Evolutionary conservation across 495 filamentous ascomycete species (phyloP).

Genomic region (Aspergillus avenaceus): DNA sequence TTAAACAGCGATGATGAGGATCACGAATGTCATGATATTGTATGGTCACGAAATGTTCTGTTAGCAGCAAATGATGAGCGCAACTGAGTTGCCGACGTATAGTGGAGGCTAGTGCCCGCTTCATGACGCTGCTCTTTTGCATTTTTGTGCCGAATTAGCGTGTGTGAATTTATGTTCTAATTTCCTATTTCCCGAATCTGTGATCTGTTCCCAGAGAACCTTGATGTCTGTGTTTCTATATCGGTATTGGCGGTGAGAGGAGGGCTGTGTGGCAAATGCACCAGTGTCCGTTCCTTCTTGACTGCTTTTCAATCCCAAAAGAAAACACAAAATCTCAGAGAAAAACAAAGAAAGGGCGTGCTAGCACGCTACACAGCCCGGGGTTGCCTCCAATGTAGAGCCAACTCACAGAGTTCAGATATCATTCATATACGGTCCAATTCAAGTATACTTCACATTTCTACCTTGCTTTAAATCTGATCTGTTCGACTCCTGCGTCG

Average conservation of each 20-base stretch:
- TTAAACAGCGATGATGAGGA: slow-evolving; percentile 44
- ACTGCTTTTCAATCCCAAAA: not conserved
- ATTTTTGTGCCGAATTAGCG: slow-evolving; percentile 20
- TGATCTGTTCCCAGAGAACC: no score
- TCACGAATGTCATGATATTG: slow-evolving; percentile 48
- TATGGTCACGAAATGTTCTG: slow-evolving; percentile 38
- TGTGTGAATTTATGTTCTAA: slow-evolving; percentile 11
- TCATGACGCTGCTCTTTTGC: slow-evolving; percentile 18
- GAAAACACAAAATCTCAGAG: not conserved
- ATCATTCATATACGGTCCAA: not conserved
- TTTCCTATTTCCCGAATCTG: slow-evolving; percentile 5
- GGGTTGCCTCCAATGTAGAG: not conserved
- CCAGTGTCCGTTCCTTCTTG: not conserved
- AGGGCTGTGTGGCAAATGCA: not conserved
- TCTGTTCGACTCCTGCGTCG: no score
- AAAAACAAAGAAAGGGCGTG: not conserved
- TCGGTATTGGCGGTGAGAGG: not conserved
- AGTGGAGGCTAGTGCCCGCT: slow-evolving; percentile 22
- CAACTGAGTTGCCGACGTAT: slow-evolving; percentile 24
- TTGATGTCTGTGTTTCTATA: not conserved
- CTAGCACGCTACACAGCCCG: not conserved
- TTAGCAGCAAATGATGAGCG: slow-evolving; percentile 15
- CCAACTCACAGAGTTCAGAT: not conserved
- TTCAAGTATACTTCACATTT: not conserved
- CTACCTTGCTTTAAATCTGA: no score